phyloP scores from a whole-genome alignment of 768 basidiomycete genomes.

The Lactarius sp. region DNA sequence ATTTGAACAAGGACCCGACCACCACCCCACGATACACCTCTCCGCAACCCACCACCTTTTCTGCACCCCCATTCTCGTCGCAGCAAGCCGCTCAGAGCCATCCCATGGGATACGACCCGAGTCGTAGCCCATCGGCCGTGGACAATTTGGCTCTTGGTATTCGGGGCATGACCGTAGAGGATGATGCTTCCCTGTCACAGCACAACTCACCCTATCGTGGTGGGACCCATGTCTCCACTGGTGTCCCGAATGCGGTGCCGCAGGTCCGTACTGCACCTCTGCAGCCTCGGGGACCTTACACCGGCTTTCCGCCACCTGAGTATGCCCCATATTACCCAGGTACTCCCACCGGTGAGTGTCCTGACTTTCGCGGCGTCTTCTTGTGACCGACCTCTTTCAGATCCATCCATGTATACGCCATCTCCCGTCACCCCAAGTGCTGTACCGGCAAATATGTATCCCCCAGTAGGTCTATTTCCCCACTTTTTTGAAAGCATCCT shows the following conservation, averaged over 20 bases:
- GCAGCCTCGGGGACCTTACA: constrained; percentile 45
- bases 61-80: constrained; percentile 33
- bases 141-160: constrained; percentile 52
- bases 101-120: constrained; percentile 35
- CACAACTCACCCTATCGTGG: constrained; percentile 35
- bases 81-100: constrained; percentile 29
- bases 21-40: constrained; percentile 44
- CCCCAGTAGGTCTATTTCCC: constrained; percentile 36
- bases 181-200: constrained; percentile 40
- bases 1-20: constrained; percentile 39
- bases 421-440: constrained; percentile 41
- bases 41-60: constrained; percentile 36
- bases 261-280: constrained; percentile 42
- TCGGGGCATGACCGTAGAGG: constrained; percentile 58
- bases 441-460: constrained; percentile 46
- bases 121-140: constrained; percentile 38
- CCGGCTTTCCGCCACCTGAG: constrained; percentile 49
- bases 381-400: constrained; percentile 47
- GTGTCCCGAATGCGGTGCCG: constrained; percentile 33
- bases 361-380: constrained; percentile 46
- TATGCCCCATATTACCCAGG: constrained; percentile 57
- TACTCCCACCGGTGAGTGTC: constrained; percentile 36
- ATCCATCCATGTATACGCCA: constrained; percentile 47
- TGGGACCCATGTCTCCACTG: constrained; percentile 30
- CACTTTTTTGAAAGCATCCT: constrained; percentile 41